Conservation (phyloP, 2,329 filamentous ascomycete species). For the Aspergillus hiratsukae region DNA sequence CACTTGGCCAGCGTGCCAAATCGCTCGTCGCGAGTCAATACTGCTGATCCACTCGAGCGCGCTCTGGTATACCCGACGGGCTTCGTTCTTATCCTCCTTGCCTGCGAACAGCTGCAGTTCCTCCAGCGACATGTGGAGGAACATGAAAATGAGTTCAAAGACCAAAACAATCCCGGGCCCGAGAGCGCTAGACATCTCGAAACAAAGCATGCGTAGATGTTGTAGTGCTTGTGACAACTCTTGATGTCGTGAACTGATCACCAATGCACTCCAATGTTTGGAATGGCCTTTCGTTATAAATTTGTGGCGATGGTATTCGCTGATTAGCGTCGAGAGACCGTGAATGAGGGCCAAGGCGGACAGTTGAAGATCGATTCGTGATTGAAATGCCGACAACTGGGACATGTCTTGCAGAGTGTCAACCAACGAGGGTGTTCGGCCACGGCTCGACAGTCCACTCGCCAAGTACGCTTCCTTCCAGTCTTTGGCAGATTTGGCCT, state of each 20-base stretch:
- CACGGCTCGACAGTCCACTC: conserved; percentile 14
- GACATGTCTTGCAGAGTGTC: conserved; percentile 57
- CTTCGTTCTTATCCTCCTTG: conserved; percentile 39
- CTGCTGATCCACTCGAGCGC: conserved; percentile 36
- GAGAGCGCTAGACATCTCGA: conserved; percentile 12
- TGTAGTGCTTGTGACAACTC: conserved; percentile 59
- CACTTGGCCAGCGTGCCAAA: conserved; percentile 67
- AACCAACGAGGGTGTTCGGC: conserved; percentile 32
- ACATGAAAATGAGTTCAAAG: conserved; percentile 31
- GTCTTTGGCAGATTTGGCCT: conserved; percentile 56
- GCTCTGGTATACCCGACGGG: conserved; percentile 30
- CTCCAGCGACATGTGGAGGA: conserved; percentile 41
- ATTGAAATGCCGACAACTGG: conserved; percentile 47
- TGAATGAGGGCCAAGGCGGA: conserved; percentile 60
- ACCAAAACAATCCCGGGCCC: conserved; percentile 28
- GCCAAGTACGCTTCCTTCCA: conserved; percentile 61
- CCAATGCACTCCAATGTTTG: conserved; percentile 39
- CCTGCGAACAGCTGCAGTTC: conserved; percentile 43
- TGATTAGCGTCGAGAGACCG: conserved; percentile 61
- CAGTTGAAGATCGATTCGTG: conserved; percentile 53
- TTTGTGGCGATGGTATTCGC: conserved; percentile 56
- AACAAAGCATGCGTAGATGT: conserved; percentile 41
- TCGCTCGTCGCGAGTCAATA: conserved; percentile 36
- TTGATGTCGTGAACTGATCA: conserved; percentile 55
- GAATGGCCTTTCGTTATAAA: conserved; percentile 43